Evolutionary conservation across 768 basidiomycete species (phyloP).

Genomic region (Tulasnella sp.): DNA sequence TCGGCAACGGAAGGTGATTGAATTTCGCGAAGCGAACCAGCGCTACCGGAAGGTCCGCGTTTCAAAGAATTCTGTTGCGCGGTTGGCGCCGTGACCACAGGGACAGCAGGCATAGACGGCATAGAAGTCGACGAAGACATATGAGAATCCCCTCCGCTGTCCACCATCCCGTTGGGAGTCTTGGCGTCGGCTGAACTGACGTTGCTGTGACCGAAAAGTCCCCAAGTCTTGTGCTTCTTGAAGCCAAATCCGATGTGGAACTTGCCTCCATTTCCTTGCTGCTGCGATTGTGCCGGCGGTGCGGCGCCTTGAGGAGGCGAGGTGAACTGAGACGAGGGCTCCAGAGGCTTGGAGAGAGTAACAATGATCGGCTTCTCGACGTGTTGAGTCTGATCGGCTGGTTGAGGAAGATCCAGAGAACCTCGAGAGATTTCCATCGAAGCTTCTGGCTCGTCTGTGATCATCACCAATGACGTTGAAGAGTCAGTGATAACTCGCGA

Average conservation of each 20-base stretch:
- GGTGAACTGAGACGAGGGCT: background rate
- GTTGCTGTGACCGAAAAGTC: constrained; percentile 59
- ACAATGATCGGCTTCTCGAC: background rate
- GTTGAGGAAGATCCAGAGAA: background rate
- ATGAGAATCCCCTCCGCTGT: constrained; percentile 65
- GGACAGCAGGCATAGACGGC: constrained; percentile 44
- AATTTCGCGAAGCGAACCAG: constrained; percentile 13
- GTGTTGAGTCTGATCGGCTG: background rate
- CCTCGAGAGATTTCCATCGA: constrained; percentile 4
- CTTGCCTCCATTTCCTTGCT: constrained; percentile 21
- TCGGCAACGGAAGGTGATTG: constrained; percentile 8
- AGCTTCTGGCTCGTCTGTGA: constrained; percentile 3
- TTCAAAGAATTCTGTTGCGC: constrained; percentile 57
- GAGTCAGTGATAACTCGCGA: too few relatives aligned
- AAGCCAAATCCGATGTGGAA: constrained; percentile 38
- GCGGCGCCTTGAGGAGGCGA: background rate
- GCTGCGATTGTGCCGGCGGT: background rate
- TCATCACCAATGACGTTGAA: too few relatives aligned
- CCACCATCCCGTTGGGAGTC: constrained; percentile 29
- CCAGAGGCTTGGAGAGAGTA: background rate
- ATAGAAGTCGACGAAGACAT: constrained; percentile 41
- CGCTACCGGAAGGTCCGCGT: constrained; percentile 29
- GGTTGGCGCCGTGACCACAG: too few relatives aligned
- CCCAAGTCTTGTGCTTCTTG: constrained; percentile 59
- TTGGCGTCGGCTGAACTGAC: constrained; percentile 30